Evolutionary conservation across 805 yeast species (phyloP).

Genomic region (Cyberlindnera nakhonratchasimensis): DNA sequence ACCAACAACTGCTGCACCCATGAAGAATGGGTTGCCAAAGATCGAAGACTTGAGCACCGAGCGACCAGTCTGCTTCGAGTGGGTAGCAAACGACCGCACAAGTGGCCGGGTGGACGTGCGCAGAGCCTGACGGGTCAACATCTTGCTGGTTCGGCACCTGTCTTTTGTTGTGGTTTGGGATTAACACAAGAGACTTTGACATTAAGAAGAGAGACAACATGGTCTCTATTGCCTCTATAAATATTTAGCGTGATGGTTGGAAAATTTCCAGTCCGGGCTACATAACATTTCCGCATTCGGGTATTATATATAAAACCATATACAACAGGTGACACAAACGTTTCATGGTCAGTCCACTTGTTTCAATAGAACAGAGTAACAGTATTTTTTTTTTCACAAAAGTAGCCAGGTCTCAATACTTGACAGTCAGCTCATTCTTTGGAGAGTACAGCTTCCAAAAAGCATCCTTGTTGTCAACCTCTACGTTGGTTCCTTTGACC

Average conservation of each 20-base stretch:
- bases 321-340: not conserved
- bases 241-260: not conserved
- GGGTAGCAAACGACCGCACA: conserved; percentile 6
- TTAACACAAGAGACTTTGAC: too few species aligned
- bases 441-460: conserved; percentile 4
- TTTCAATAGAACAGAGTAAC: not conserved
- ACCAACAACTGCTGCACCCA: conserved; percentile 17
- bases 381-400: too few species aligned
- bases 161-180: not conserved
- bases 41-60: conserved; percentile 9
- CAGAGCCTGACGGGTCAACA: conserved; percentile 5
- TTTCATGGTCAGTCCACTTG: not conserved
- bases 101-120: conserved; percentile 2
- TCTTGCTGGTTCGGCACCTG: not conserved
- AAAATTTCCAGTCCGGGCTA: conserved; percentile 1
- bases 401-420: not conserved
- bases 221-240: too few species aligned
- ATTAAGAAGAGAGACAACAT: not conserved
- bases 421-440: conserved; percentile 4
- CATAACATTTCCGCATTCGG: conserved; percentile 5
- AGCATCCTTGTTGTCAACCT: conserved; percentile 6
- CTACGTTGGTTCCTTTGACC: conserved; percentile 13
- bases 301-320: not conserved
- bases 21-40: conserved; percentile 7
- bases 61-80: conserved; percentile 6